These are phyloP conservation scores for Aspergillus tubingensis DNA, from an alignment of 2,329 filamentous ascomycete species.

Conservation along the genomic window DNA sequence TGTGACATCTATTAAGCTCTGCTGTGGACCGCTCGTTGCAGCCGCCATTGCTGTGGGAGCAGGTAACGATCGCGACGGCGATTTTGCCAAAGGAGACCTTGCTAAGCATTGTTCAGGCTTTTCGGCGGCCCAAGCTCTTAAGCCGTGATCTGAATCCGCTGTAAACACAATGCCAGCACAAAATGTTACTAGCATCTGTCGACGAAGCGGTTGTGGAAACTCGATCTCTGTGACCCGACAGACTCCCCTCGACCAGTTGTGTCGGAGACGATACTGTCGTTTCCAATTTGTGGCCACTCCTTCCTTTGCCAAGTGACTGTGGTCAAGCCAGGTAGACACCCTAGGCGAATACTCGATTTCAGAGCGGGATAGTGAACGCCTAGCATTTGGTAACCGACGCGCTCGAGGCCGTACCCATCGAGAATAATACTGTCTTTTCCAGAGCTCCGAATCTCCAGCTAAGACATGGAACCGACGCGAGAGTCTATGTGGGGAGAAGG, in stretches of 20 bases:
- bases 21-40: constrained; percentile 47
- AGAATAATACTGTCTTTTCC: constrained; percentile 85
- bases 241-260: constrained; percentile 86
- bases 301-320: constrained; percentile 57
- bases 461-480: constrained; percentile 74
- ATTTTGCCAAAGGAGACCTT: constrained; percentile 34
- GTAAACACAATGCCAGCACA: constrained; percentile 76
- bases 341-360: constrained; percentile 56
- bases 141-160: constrained; percentile 66
- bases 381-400: constrained; percentile 70
- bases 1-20: constrained; percentile 58
- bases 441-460: constrained; percentile 79
- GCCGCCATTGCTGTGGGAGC: constrained; percentile 57
- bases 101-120: constrained; percentile 62
- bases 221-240: constrained; percentile 79
- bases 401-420: constrained; percentile 83
- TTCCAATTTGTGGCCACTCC: constrained; percentile 73
- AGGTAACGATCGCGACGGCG: constrained; percentile 60
- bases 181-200: constrained; percentile 72
- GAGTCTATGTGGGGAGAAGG: constrained; percentile 22
- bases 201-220: constrained; percentile 57
- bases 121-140: constrained; percentile 77
- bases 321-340: constrained; percentile 63
- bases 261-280: constrained; percentile 78
- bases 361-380: constrained; percentile 41